Base-by-base conservation (phyloP, 192 early-diverging fungal genomes). In the Obelidium mucronatum region DNA sequence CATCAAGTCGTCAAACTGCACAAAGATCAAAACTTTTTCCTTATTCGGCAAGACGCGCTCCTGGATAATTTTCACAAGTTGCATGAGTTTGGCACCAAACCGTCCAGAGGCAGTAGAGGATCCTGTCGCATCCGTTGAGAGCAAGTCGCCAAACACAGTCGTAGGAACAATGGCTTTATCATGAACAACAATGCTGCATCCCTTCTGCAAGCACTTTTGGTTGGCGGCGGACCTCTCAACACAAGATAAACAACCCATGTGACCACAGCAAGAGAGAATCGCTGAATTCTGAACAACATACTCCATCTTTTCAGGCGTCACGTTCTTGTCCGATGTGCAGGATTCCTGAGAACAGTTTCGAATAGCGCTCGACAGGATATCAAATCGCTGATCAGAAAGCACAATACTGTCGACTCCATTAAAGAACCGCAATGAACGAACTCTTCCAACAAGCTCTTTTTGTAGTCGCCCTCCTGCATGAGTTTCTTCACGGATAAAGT, bases 241-340 rank as follows among this genome's bases (percentile, higher is more conserved):
- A 76, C 84, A 85, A 22, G 54, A 13, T 6, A 67, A 24, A 56
- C 81, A 83, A 28, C 81, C 84, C 4, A 73, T 78, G 68, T 85
- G 84, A 13, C 84, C 84, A 69, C 84, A 85, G 75, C 84, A 83
- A 31, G 81, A 83, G 5, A 85, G 66, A 24, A 85, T 52, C 24
- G 74, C 80, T 13, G 80, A 34, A 40, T 83, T 48, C 54, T 78
- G 39, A n/a, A 61, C 37, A 2, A 66, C 28, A 37, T 60, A 62
- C 36, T 64, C 2, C 40, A 4, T 8, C 17, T 48, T 42, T 15
- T 67, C 58, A 33, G 37, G 15, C 5, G n/a, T n/a, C 8, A 35
- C 6, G 33, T 44, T 34, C 55, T 58, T 58, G n/a, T 72, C 36
- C 4, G 69, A 56, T 22, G 34, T 6, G 36, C 69, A 72, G 26